phyloP scores from a whole-genome alignment of 2,329 filamentous ascomycete genomes.

The Aspergillus intermedius region DNA sequence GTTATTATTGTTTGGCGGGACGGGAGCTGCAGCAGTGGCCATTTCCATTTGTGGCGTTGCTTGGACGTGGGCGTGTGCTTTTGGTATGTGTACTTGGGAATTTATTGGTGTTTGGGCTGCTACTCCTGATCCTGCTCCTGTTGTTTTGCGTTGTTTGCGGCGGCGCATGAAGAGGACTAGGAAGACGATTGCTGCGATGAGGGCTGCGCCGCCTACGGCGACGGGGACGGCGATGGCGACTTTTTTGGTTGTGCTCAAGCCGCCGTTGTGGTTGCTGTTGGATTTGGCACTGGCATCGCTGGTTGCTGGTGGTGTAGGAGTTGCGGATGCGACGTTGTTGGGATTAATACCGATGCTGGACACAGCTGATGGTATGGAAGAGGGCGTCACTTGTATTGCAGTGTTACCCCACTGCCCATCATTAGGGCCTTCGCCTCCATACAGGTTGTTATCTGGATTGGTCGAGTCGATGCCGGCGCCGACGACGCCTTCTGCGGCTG shows the following conservation, averaged over 20 bases:
- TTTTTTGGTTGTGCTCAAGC: constrained; percentile 16
- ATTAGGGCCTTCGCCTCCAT: too few species aligned
- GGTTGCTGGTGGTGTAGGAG: background rate
- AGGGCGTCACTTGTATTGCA: too few species aligned
- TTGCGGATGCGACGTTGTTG: background rate
- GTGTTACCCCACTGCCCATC: too few species aligned
- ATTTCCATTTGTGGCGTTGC: background rate
- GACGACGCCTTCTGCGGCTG: too few species aligned
- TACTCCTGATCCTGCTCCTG: background rate
- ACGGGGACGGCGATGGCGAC: constrained; percentile 31
- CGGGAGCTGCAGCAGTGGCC: background rate
- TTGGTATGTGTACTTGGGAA: too few species aligned
- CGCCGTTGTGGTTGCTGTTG: background rate
- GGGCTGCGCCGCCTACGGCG: constrained; percentile 18
- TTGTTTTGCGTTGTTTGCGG: constrained; percentile 10
- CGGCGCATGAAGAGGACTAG: constrained; percentile 21
- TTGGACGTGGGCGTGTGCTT: background rate
- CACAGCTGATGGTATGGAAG: too few species aligned
- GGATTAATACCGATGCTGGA: background rate
- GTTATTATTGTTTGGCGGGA: too few species aligned
- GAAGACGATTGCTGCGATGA: constrained; percentile 11
- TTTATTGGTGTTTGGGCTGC: background rate
- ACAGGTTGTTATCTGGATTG: too few species aligned
- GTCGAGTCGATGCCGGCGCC: too few species aligned
- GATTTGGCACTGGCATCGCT: background rate